Evolutionary conservation across 352 stramenopile species (phyloP).

Genomic region (Globisporangium cystogenes): DNA sequence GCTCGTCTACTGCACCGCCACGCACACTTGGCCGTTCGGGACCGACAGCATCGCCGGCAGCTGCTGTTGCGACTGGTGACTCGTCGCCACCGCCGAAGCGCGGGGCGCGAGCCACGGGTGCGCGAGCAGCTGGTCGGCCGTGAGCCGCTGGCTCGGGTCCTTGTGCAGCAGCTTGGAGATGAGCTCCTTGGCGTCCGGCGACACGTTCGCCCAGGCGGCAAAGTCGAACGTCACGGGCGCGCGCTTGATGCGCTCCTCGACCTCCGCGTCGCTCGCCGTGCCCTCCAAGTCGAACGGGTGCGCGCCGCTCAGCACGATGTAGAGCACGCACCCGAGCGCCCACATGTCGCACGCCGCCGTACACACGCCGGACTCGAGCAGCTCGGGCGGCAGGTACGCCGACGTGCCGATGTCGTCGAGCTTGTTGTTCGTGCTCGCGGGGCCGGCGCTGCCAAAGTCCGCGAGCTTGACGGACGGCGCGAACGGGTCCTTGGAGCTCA

Average conservation of each 20-base stretch:
- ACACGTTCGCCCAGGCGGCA: slow-evolving; percentile 66
- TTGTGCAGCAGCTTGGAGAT: slow-evolving; percentile 83
- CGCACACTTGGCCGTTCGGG: slow-evolving; percentile 4
- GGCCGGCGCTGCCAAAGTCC: slow-evolving; percentile 76
- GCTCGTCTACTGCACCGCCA: not conserved
- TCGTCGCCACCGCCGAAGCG: not conserved
- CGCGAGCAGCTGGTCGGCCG: slow-evolving; percentile 86
- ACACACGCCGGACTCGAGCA: slow-evolving; percentile 43
- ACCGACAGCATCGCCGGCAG: slow-evolving; percentile 10
- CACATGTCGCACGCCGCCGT: slow-evolving; percentile 74
- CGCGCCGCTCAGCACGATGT: slow-evolving; percentile 90
- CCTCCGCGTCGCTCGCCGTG: slow-evolving; percentile 72
- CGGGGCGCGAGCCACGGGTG: slow-evolving; percentile 83
- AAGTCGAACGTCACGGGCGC: slow-evolving; percentile 46
- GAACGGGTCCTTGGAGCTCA: slow-evolving; percentile 5
- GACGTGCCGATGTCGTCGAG: slow-evolving; percentile 68
- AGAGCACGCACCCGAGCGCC: slow-evolving; percentile 90
- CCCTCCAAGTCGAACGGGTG: slow-evolving; percentile 92
- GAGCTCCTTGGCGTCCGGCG: slow-evolving; percentile 85
- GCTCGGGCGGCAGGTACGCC: slow-evolving; percentile 64
- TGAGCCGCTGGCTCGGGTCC: slow-evolving; percentile 80
- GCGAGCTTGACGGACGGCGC: slow-evolving; percentile 47
- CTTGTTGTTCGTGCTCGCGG: slow-evolving; percentile 20
- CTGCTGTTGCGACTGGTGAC: not conserved
- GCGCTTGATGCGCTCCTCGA: slow-evolving; percentile 74